Evolutionary conservation across 192 early-diverging fungal genomes (phyloP), one percentile per base, ranked within the genome.

Genomic region (Entrophospora sp.): DNA sequence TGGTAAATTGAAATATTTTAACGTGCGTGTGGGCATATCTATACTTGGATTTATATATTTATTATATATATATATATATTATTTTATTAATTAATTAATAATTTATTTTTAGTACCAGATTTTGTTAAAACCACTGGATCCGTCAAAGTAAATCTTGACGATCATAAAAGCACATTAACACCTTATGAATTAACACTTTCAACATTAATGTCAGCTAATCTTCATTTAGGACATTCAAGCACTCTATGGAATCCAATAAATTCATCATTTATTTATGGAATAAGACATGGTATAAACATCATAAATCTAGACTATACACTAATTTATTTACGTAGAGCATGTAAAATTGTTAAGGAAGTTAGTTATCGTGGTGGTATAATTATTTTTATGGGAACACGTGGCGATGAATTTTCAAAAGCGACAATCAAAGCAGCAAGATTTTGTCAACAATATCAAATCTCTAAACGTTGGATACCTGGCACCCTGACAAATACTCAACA

Each of bases 261-360:
- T 43, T 75, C 92, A 51, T 87, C 91, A 5, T 94, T 84, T 72
- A 92, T 98, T 43, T 92, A 88, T 70, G 96, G 96, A 55, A 82
- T 85, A 22, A 88, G 96, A 43, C 75, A 87, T 42, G 93, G 92
- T 28, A 86, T 96, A 34, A 89, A 89, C 67, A 89, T 98, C 60
- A 94, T 98, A 77, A 94, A 98, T 70, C 72, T 94, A 48, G 94
- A 98, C 64, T 88, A 93, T 40, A 95, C 96, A 1, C 71, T 96
- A 60, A 85, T 85, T 2, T 80, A 85, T 35, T 79, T 98, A 25
- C 80, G 94, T 31, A 82, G 94, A 40, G 92, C 96, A 5, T 83
- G 85, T 55, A 82, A 81, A 43, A 81, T 95, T 20, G 81, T 83
- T 9, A 69, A 82, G 20, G 81, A 84, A 27, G 84, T 95, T 4